Percentiles rank a stretch among this genome's conserved stretches.
Evolutionary conservation across 129 eudicot genomes (phyloP).

Genomic region (Escallonia rubra): DNA sequence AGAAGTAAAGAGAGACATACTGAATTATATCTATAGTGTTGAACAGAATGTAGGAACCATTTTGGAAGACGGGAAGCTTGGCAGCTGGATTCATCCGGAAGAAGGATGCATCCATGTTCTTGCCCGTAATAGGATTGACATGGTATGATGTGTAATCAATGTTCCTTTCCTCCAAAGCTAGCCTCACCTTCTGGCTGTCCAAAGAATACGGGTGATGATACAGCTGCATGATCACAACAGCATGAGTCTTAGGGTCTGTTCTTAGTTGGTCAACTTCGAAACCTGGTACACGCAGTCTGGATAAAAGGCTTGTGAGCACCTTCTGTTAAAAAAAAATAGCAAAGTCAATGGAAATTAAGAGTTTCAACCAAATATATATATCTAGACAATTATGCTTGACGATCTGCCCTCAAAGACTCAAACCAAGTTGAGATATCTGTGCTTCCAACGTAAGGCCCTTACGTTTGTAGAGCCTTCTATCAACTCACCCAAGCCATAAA

Average conservation of each 20-base stretch:
- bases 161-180: slow-evolving; percentile 75
- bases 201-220: slow-evolving; percentile 88
- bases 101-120: slow-evolving; percentile 67
- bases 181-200: slow-evolving; percentile 95
- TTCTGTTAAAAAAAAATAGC: no score
- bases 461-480: no score
- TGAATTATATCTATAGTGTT: slow-evolving; percentile 78
- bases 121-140: slow-evolving; percentile 83
- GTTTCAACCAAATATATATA: no score
- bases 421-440: no score
- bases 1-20: slow-evolving; percentile 36
- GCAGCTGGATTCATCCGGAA: slow-evolving; percentile 87
- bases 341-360: no score
- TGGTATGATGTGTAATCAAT: slow-evolving; percentile 90
- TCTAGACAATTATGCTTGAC: no score
- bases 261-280: not conserved
- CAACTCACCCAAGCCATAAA: no score
- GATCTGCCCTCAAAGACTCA: no score
- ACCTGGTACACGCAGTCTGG: no score
- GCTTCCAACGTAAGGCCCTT: no score
- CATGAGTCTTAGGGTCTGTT: slow-evolving; percentile 4
- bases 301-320: no score
- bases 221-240: slow-evolving; percentile 58
- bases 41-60: slow-evolving; percentile 71
- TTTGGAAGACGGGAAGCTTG: slow-evolving; percentile 82